Conservation (phyloP, 768 basidiomycete genomes). For the Mrakia frigida region DNA sequence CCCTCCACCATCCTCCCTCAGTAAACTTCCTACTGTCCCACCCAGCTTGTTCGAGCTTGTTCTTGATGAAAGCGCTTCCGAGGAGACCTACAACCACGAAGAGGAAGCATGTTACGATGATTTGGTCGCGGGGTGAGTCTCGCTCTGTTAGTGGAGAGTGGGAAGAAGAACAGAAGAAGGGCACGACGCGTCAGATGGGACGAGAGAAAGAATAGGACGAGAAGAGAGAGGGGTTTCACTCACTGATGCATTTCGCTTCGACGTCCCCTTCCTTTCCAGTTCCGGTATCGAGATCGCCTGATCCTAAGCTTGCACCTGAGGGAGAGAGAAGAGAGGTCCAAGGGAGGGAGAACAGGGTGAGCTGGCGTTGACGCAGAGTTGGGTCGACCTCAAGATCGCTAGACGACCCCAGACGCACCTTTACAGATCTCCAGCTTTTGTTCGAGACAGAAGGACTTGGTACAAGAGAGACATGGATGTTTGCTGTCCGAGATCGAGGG, state of each 20-base stretch:
- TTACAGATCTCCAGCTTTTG: conserved; percentile 74
- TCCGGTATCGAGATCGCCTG: background rate
- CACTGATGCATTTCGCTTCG: conserved; percentile 46
- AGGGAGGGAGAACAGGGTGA: background rate
- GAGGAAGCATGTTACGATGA: conserved; percentile 85
- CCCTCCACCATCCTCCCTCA: background rate
- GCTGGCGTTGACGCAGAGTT: no score
- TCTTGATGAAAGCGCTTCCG: conserved; percentile 65
- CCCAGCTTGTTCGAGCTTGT: background rate
- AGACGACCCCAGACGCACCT: conserved; percentile 34
- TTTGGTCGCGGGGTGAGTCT: conserved; percentile 90
- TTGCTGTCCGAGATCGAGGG: conserved; percentile 65
- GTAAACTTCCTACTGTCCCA: background rate
- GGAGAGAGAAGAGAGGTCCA: background rate
- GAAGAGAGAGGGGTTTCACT: background rate
- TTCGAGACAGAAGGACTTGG: conserved; percentile 91
- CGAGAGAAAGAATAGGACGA: background rate
- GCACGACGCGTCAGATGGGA: no score
- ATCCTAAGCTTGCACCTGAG: no score
- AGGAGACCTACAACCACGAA: conserved; percentile 80
- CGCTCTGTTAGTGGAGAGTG: conserved; percentile 50
- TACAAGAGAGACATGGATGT: conserved; percentile 88
- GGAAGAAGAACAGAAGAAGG: background rate
- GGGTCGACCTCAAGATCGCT: background rate
- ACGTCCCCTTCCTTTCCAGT: background rate